Evolutionary conservation across 163 green algal genomes (phyloP), one percentile per base, ranked within the genome.

Genomic region (Trebouxiophyceae sp.): DNA sequence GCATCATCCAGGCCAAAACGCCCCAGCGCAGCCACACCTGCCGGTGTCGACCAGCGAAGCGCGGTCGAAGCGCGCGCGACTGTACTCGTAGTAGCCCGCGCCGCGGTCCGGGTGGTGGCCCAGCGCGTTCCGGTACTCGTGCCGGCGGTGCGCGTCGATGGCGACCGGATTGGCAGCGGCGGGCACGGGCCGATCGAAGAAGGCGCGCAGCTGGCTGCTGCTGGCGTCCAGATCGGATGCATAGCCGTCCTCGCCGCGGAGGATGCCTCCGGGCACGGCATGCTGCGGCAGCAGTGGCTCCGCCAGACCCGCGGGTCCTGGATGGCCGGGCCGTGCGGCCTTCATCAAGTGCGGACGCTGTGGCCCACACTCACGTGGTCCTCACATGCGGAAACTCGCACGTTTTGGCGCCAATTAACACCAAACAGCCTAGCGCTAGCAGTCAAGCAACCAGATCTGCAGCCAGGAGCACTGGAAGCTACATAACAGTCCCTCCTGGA

Each of bases 21-120:
- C 56, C 19, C 12, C 6, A 29, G 28, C 5, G 56, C 5, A 22
- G 50, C 8, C 32, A 6, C 47, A 68, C 62, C 32, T 68, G 29
- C 62, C 62, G 19, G 62, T 68, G 1, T 39, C 31, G 4, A 68
- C 46, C 30, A 68, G 27, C 16, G 32, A 55, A 5, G 62, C 32
- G 20, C 47, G 4, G 23, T 61, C 62, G 5, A 44, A 33, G 8
- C 62, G n/a, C 2, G 20, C 30, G 29, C 62, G 23, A 12, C 33
- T 31, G 16, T 61, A 16, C 5, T 33, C 47, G 32, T 68, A 68
- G 50, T 29, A 68, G 2, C 62, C 62, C 33, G 46, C 26, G 7
- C 4, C 32, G 6, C 59, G 31, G 34, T 65, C 59, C 12, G 59
- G 59, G n/a, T 65, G 59, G n/a, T 45, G 33, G 29, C 33, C 33